Evolutionary conservation across 106 monocot genomes (phyloP), one percentile per base, ranked within the genome.

Genomic region (Dactylorhiza incarnata): DNA sequence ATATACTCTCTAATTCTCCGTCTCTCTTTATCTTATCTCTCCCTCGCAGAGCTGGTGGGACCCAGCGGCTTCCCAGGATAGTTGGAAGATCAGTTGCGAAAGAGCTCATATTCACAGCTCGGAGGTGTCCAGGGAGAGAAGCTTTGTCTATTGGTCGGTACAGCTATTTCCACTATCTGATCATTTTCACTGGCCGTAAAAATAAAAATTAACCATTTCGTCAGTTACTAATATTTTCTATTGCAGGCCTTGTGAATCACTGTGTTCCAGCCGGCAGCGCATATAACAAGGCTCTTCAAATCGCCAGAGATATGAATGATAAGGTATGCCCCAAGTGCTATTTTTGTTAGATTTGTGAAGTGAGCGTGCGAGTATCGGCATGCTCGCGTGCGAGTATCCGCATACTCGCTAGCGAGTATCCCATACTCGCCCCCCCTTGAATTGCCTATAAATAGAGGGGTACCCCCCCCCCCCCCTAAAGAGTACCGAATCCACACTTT

Each of bases 201-300:
- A 50, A 50, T 50, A 50, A 55, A 19, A n/a, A 58, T 20, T 19
- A 58, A 5, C 23, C 24, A 65, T 65, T 65, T 65, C 65, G 9
- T 29, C 10, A 10, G 26, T 12, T 26, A 65, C 26, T 20, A 25
- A 13, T 25, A 62, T 10, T 26, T 13, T 65, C 23, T 53, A 47
- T 69, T 46, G 48, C 81, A 99, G 99, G 99, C 44, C 89, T 99
- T 20, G 99, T 94, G 29, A 99, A 91, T 83, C 78, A 92, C 58
- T 89, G 94, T 79, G 91, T 94, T 81, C 94, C 91, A 71, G n/a
- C 85, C 56, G 99, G 99, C 73, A 88, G 90, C 10, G 89, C 94
- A 23, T 87, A 94, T 79, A 25, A n/a, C 14, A 99, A 90, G 76
- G 91, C 99, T 78, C 91, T 99, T 86, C 75, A 99, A 71, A 77